These are phyloP conservation scores for Septoria linicola DNA, from an alignment of 2,329 filamentous ascomycete species.

Conservation along the genomic window DNA sequence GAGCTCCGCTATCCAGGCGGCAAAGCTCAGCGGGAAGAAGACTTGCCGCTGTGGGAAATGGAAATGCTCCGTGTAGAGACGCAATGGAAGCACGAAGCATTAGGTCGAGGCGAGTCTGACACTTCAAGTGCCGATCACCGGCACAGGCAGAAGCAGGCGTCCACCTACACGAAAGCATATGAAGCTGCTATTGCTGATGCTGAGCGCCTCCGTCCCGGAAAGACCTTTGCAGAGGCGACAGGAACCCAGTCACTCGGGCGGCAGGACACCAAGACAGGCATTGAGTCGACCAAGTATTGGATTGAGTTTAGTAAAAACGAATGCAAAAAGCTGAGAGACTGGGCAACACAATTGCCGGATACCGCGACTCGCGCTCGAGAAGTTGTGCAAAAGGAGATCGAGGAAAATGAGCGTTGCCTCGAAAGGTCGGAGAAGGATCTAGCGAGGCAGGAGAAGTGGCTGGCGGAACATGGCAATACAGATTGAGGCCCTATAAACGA, in stretches of 20 bases:
- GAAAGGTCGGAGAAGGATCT: neutral
- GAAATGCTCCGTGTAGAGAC: conserved; percentile 14
- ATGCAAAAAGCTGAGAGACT: neutral
- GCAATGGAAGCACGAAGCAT: neutral
- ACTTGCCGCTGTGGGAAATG: conserved; percentile 22
- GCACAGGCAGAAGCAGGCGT: neutral
- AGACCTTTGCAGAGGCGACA: conserved; percentile 10
- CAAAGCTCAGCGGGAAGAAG: conserved; percentile 15
- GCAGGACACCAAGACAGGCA: neutral
- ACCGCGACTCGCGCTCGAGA: conserved; percentile 1
- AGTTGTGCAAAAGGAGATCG: neutral
- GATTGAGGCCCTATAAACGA: too few relatives aligned
- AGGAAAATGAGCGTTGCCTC: neutral
- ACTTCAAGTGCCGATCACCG: neutral
- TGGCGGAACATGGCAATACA: conserved; percentile 7
- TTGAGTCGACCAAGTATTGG: conserved; percentile 4
- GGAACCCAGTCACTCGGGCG: neutral
- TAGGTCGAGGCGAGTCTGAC: neutral
- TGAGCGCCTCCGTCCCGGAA: conserved; percentile 11
- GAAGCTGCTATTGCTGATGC: conserved; percentile 12
- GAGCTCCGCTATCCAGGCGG: conserved; percentile 13
- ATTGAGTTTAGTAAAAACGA: neutral
- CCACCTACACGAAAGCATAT: conserved; percentile 2
- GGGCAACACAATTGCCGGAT: conserved; percentile 1
- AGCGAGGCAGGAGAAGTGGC: conserved; percentile 4